Evolutionary conservation across 2,329 filamentous ascomycete genomes (phyloP).

Genomic region (Talaromyces funiculosus): DNA sequence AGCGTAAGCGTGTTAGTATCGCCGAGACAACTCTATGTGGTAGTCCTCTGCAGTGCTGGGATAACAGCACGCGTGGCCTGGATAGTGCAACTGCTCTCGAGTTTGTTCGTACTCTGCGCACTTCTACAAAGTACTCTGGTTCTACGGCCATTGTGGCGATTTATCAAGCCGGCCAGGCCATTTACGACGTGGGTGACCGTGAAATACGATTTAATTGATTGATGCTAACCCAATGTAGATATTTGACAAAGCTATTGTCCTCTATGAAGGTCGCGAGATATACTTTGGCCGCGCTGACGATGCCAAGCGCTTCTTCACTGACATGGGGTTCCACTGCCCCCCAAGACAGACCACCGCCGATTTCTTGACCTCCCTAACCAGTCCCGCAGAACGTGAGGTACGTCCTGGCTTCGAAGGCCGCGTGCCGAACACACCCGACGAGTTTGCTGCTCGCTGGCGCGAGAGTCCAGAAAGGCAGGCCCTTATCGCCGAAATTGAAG

Average conservation of each 20-base stretch:
- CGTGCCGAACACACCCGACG: slow-evolving; percentile 63
- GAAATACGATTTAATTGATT: neutral
- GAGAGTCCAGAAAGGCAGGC: slow-evolving; percentile 45
- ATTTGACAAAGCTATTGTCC: slow-evolving; percentile 67
- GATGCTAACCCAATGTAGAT: slow-evolving; percentile 30
- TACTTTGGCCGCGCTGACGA: slow-evolving; percentile 62
- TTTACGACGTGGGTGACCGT: slow-evolving; percentile 40
- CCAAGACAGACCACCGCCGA: slow-evolving; percentile 66
- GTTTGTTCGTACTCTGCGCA: slow-evolving; percentile 49
- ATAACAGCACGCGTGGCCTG: slow-evolving; percentile 47
- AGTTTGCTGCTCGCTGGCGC: slow-evolving; percentile 58
- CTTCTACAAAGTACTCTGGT: slow-evolving; percentile 47
- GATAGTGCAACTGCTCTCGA: slow-evolving; percentile 54
- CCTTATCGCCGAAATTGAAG: slow-evolving; percentile 40
- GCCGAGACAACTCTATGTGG: slow-evolving; percentile 49
- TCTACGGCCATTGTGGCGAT: slow-evolving; percentile 51
- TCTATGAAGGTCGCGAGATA: slow-evolving; percentile 72
- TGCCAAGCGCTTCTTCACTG: slow-evolving; percentile 63
- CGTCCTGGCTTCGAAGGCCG: slow-evolving; percentile 56
- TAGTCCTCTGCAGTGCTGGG: slow-evolving; percentile 45
- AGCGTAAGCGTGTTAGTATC: slow-evolving; percentile 57
- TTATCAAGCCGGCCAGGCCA: slow-evolving; percentile 47
- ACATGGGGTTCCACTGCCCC: slow-evolving; percentile 65
- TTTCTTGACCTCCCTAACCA: slow-evolving; percentile 66
- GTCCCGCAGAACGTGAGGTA: slow-evolving; percentile 55